Conservation (phyloP, 371 early-diverging fungal genomes). For the Phascolomyces articulosus region DNA sequence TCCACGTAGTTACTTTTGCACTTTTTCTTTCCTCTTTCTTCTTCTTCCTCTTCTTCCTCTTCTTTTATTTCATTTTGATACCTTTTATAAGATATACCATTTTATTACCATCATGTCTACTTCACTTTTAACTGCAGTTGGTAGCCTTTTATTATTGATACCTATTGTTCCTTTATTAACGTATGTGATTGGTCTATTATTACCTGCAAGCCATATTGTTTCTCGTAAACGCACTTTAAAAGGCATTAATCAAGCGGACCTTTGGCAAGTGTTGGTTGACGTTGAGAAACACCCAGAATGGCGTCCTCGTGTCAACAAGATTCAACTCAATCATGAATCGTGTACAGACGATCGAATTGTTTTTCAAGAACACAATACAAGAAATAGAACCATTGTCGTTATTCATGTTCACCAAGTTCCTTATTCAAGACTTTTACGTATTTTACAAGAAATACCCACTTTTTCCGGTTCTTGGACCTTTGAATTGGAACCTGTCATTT, state of each 20-base stretch:
- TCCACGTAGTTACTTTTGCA: background rate
- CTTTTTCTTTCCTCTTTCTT: too few relatives aligned
- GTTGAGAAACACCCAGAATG: conserved; percentile 41
- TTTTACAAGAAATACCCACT: conserved; percentile 36
- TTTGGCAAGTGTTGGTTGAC: conserved; percentile 42
- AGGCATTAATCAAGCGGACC: conserved; percentile 25
- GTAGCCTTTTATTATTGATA: conserved; percentile 8
- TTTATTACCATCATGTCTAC: background rate
- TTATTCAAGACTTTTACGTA: conserved; percentile 29
- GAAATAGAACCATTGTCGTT: conserved; percentile 31
- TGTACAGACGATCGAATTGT: conserved; percentile 13
- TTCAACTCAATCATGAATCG: too few relatives aligned
- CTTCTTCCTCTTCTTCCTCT: too few relatives aligned
- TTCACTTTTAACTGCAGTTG: background rate
- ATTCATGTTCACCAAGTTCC: conserved; percentile 39
- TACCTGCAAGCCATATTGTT: conserved; percentile 30
- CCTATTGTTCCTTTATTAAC: conserved; percentile 19
- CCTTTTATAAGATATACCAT: too few relatives aligned
- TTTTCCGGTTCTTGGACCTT: conserved; percentile 28
- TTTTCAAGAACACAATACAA: conserved; percentile 31
- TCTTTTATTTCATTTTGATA: too few relatives aligned
- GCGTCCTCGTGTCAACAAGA: conserved; percentile 28
- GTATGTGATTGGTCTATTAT: conserved; percentile 22
- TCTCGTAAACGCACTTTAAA: conserved; percentile 19
- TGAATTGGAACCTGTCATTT: conserved; percentile 6